phyloP scores from a whole-genome alignment of 306 rosid genomes.

The Corylus americana region DNA sequence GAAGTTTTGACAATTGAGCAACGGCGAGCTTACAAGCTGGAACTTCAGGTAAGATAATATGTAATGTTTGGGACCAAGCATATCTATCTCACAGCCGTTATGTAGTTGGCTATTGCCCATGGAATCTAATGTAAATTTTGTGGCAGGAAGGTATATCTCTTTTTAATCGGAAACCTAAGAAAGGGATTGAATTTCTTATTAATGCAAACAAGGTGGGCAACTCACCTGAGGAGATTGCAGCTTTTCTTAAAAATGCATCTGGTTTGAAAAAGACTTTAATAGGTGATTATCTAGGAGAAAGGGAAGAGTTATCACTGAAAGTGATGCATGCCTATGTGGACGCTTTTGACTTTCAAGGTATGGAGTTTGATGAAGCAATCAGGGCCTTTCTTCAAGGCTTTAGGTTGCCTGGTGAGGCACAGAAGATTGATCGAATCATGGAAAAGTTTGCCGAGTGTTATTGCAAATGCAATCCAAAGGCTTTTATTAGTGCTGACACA shows the following conservation, averaged over 20 bases:
- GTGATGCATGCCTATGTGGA: constrained; percentile 97
- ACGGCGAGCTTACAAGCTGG: constrained; percentile 97
- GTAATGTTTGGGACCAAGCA: constrained; percentile 22
- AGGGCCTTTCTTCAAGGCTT: constrained; percentile 90
- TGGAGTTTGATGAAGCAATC: constrained; percentile 98
- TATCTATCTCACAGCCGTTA: constrained; percentile 20
- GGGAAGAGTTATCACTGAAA: constrained; percentile 91
- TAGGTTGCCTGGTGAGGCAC: constrained; percentile 99
- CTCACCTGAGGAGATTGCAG: constrained; percentile 93
- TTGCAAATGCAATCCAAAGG: constrained; percentile 92
- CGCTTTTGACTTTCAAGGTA: constrained; percentile 85
- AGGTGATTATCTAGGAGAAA: constrained; percentile 97
- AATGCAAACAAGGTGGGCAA: constrained; percentile 92
- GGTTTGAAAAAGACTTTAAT: constrained; percentile 88
- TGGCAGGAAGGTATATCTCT: constrained; percentile 99
- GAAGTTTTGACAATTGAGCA: constrained; percentile 87
- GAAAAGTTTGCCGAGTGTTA: constrained; percentile 97
- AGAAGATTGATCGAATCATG: constrained; percentile 96
- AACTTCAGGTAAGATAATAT: constrained; percentile 77
- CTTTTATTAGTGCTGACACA: constrained; percentile 95
- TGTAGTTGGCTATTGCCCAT: constrained; percentile 19
- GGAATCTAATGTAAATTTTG: constrained; percentile 52
- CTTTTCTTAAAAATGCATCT: constrained; percentile 95
- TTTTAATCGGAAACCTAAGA: constrained; percentile 92
- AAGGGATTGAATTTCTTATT: constrained; percentile 96